Conservation (phyloP, 371 early-diverging fungal species). For the Mucor lusitanicus region DNA sequence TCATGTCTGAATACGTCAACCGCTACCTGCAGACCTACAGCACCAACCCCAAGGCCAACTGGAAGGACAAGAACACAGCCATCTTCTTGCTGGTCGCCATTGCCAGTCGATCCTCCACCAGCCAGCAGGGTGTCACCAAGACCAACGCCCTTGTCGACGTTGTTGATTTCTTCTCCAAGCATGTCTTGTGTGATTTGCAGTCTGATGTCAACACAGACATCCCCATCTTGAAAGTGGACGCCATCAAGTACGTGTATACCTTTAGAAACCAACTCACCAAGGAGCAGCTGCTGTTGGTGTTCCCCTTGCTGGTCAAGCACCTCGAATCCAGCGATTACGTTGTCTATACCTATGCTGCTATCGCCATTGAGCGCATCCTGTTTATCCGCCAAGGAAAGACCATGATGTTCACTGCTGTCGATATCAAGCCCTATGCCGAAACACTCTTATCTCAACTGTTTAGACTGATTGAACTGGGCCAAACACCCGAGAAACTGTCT, state of each 20-base stretch:
- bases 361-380: constrained; percentile 89
- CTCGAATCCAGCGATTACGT: constrained; percentile 78
- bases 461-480: constrained; percentile 65
- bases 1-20: constrained; percentile 77
- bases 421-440: constrained; percentile 72
- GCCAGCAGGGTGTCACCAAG: constrained; percentile 78
- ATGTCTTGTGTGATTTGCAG: constrained; percentile 84
- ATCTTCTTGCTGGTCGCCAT: constrained; percentile 89
- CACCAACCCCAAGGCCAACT: constrained; percentile 71
- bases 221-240: constrained; percentile 93
- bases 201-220: constrained; percentile 68
- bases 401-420: constrained; percentile 70
- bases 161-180: constrained; percentile 77
- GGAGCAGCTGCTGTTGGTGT: constrained; percentile 71
- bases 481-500: constrained; percentile 83
- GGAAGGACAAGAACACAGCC: constrained; percentile 97
- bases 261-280: constrained; percentile 92
- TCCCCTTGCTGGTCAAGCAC: constrained; percentile 84
- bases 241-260: constrained; percentile 88
- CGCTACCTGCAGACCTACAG: constrained; percentile 76
- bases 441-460: constrained; percentile 77
- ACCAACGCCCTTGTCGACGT: constrained; percentile 81
- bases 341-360: constrained; percentile 92
- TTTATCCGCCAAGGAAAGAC: constrained; percentile 73
- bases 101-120: constrained; percentile 66